Evolutionary conservation across 306 rosid genomes (phyloP).

Genomic region (Prinsepia uniflora): DNA sequence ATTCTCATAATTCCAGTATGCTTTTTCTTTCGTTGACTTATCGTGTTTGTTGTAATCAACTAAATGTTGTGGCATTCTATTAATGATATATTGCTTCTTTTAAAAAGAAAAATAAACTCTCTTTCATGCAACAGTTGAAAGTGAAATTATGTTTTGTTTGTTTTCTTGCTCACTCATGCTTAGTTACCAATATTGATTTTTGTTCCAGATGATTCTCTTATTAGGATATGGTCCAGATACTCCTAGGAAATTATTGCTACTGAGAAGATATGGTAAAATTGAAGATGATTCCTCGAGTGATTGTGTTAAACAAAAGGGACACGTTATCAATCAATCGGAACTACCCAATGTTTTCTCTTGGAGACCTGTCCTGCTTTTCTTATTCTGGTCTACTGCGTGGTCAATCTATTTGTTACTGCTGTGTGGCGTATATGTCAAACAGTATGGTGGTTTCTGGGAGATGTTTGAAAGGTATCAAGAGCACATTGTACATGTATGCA

Average conservation of each 20-base stretch:
- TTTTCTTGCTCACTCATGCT: slow-evolving; percentile 10
- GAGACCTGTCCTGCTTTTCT: slow-evolving; percentile 51
- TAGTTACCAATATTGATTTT: slow-evolving; percentile 23
- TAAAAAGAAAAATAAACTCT: neutral
- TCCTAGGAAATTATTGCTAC: slow-evolving; percentile 62
- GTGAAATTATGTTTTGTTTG: neutral
- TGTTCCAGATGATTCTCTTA: slow-evolving; percentile 60
- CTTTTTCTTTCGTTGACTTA: slow-evolving; percentile 16
- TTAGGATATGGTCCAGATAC: slow-evolving; percentile 85
- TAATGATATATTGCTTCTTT: neutral
- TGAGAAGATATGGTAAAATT: slow-evolving; percentile 34
- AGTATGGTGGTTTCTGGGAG: slow-evolving; percentile 78
- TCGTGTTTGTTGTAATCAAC: neutral
- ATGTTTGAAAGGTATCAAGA: slow-evolving; percentile 72
- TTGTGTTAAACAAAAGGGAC: slow-evolving; percentile 34
- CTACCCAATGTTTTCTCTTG: slow-evolving; percentile 45
- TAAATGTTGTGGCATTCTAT: neutral
- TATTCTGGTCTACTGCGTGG: slow-evolving; percentile 65
- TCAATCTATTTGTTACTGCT: slow-evolving; percentile 70
- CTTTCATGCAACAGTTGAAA: neutral
- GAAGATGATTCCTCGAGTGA: slow-evolving; percentile 39
- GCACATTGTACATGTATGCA: slow-evolving; percentile 11
- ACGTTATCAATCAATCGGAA: slow-evolving; percentile 31
- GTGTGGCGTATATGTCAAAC: slow-evolving; percentile 53
- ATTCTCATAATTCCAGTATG: slow-evolving; percentile 81